Evolutionary conservation across 148 eudicot species (phyloP), one percentile per base, ranked within the genome.

Genomic region (Chenopodium berlandieri): DNA sequence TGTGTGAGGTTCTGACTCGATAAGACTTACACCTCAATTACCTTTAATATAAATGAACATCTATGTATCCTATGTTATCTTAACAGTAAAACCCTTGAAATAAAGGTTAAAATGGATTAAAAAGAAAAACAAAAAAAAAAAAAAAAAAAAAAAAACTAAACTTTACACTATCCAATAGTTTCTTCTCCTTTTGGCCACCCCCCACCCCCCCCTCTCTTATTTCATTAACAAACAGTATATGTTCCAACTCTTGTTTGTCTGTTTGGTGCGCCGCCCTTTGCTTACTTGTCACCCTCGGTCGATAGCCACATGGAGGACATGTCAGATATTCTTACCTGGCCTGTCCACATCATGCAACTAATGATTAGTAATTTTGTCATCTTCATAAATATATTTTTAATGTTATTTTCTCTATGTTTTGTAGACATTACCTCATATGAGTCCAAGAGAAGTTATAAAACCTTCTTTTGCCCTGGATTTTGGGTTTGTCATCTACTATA

Each of bases 201-300:
- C 46, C 37, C 14, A 73, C 44, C 34, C 14, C 81, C 83, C 68
- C 3, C 16, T 23, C 25, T 23, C 25, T 23, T 69, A 5, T 3
- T 30, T 71, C 3, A 19, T 71, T 30, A n/a, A 77, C 75, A 63
- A 64, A 44, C 54, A 25, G 30, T 79, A 65, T 40, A 32, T 88
- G 62, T 56, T 56, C 62, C 62, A 81, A 83, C 82, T 60, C 63
- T 47, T 40, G 40, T 75, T 78, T 82, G 89, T 85, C 88, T 56
- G 91, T 86, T 91, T 86, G 89, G 89, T 88, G 87, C 83, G 90
- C 96, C 96, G 93, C 87, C 96, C 96, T 79, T 82, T 56, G 83
- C 83, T 86, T 19, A 86, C 11, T 76, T 89, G 92, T 80, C 87
- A 30, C 30, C 81, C 20, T 75, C 78, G 47, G 10, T 1, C 3